phyloP scores from a whole-genome alignment of 805 yeast species.

The Hanseniaspora taiwanica region DNA sequence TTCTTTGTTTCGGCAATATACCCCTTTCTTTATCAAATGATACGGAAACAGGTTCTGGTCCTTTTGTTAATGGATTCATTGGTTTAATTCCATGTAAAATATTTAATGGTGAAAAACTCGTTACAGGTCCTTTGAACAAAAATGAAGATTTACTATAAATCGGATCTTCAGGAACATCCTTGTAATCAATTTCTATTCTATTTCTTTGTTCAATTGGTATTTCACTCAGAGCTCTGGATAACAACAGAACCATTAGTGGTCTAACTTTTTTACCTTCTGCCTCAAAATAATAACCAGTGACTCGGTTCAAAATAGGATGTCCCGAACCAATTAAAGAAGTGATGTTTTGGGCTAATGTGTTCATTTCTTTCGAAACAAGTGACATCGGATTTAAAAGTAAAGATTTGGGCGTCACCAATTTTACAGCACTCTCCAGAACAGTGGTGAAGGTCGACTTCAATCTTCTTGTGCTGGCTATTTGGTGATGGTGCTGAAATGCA shows the following conservation, averaged over 20 bases:
- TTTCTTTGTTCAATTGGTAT: slow-evolving; percentile 62
- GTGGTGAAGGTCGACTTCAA: slow-evolving; percentile 29
- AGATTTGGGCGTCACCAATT: slow-evolving; percentile 50
- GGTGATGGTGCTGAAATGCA: too few relatives aligned
- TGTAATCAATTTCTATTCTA: slow-evolving; percentile 44
- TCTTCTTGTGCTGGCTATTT: too few relatives aligned
- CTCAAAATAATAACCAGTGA: slow-evolving; percentile 89
- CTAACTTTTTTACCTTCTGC: slow-evolving; percentile 93
- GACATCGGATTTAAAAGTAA: slow-evolving; percentile 72
- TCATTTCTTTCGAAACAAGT: slow-evolving; percentile 87
- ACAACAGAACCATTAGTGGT: slow-evolving; percentile 73
- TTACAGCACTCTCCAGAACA: slow-evolving; percentile 63
- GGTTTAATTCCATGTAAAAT: slow-evolving; percentile 87
- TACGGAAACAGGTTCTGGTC: slow-evolving; percentile 43
- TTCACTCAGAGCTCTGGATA: slow-evolving; percentile 66
- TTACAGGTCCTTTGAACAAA: slow-evolving; percentile 41
- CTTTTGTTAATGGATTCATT: slow-evolving; percentile 69
- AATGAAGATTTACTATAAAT: slow-evolving; percentile 43
- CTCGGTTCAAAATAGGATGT: slow-evolving; percentile 84
- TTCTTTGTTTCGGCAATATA: slow-evolving; percentile 84
- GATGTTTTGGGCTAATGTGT: slow-evolving; percentile 72
- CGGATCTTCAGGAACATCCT: slow-evolving; percentile 55
- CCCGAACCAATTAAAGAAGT: slow-evolving; percentile 83
- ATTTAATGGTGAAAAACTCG: slow-evolving; percentile 57
- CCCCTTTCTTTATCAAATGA: slow-evolving; percentile 44